Evolutionary conservation across 768 basidiomycete species (phyloP), one percentile per base, ranked within the genome.

Genomic region (Multifurca ochricompacta): DNA sequence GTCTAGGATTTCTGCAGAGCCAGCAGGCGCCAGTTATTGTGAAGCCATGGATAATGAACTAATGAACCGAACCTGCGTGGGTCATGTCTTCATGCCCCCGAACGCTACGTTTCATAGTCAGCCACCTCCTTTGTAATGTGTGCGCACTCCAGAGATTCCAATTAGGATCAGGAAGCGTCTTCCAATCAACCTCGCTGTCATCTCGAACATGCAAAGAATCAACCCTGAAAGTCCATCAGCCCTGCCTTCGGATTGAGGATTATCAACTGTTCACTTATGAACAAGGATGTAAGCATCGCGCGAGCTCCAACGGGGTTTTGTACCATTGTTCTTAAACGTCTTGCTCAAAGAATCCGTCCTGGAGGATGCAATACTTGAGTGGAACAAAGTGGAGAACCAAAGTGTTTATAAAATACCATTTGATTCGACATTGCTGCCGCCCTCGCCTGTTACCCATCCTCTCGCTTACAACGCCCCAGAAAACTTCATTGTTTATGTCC

Each of bases 141-240:
- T 91, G 89, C 0, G 86, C 80, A 66, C 88, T 91, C 86, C 86
- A 91, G 8, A 88, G 65, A 62, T 91, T 88, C 88, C 88, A 91
- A 54, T 83, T 74, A 14, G 78, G 64, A 65, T 92, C 89, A 1
- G 79, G 71, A 10, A 91, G 71, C 16, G 76, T 75, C 64, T 87
- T 88, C 90, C 89, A 92, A 62, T 88, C 84, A 42, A 92, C 85
- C 64, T 91, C 90, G 27, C 80, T 84, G 62, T 92, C 89, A 62
- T 91, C 83, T 40, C 77, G 74, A 48, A 91, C 85, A 54, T 82
- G 77, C 43, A 91, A 67, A 0, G 85, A 81, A 63, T 84, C 85
- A 46, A 92, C 73, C 67, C 89, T 91, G 62, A 35, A 47, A 42
- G 32, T 45, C 6, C 41, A 39, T 51, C 39, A 59, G 19, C 44